A percentile compares a stretch with the other conserved stretches of the same genome.
phyloP scores from a whole-genome alignment of 2,329 filamentous ascomycete species.

The Lachnellula hyalina region DNA sequence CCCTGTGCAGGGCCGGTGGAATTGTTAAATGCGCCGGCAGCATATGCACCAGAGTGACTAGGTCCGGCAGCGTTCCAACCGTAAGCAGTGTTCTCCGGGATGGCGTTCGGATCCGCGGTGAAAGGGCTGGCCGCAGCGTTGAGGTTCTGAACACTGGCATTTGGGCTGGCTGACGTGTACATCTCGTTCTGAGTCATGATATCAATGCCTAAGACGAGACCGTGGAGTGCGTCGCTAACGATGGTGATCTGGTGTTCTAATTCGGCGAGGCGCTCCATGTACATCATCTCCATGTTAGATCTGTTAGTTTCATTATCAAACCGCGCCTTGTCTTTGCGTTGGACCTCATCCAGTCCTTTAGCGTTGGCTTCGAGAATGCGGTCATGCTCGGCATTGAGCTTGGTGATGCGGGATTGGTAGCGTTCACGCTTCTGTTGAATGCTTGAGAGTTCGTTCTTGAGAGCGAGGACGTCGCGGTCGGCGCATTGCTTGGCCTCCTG shows the following conservation, averaged over 20 bases:
- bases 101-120: slow-evolving; percentile 3
- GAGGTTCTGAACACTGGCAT: slow-evolving; percentile 19
- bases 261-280: slow-evolving; percentile 20
- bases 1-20: slow-evolving; percentile 10
- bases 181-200: slow-evolving; percentile 8
- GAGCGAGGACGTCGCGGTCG: slow-evolving; percentile 56
- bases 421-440: slow-evolving; percentile 67
- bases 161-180: slow-evolving; percentile 16
- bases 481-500: slow-evolving; percentile 57
- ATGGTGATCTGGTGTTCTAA: slow-evolving; percentile 15
- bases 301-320: slow-evolving; percentile 25
- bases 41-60: slow-evolving; percentile 7
- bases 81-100: slow-evolving; percentile 15
- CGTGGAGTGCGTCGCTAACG: slow-evolving; percentile 8
- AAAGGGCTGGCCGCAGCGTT: slow-evolving; percentile 1
- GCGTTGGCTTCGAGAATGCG: slow-evolving; percentile 64
- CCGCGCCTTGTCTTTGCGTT: slow-evolving; percentile 28
- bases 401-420: slow-evolving; percentile 63
- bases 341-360: slow-evolving; percentile 39
- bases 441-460: slow-evolving; percentile 59
- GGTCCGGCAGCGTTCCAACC: slow-evolving; percentile 23
- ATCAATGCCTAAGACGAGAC: slow-evolving; percentile 8
- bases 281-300: slow-evolving; percentile 21
- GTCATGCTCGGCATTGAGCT: slow-evolving; percentile 67
- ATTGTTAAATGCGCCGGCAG: slow-evolving; percentile 5